These are phyloP conservation scores for Lasiodiplodia theobromae DNA, from an alignment of 2,329 filamentous ascomycete species.

Conservation along the genomic window DNA sequence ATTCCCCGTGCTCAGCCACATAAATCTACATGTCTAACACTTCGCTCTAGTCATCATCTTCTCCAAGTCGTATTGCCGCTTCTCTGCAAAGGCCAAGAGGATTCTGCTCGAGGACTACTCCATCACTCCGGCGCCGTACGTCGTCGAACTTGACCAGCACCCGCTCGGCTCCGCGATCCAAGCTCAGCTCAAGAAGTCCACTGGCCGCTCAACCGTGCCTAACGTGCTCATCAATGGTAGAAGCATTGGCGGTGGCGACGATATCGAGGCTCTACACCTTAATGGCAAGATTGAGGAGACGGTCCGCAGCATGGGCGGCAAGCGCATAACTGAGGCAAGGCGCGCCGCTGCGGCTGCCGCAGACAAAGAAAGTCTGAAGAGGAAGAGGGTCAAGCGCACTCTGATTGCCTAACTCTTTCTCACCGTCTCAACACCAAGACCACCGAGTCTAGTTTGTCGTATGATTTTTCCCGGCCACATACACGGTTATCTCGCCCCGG, in stretches of 20 bases:
- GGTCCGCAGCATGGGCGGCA: constrained; percentile 76
- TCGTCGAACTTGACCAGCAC: constrained; percentile 90
- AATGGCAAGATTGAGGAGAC: constrained; percentile 73
- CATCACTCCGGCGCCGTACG: constrained; percentile 81
- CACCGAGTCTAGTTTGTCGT: not conserved
- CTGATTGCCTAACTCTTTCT: constrained; percentile 6
- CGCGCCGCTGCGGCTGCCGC: constrained; percentile 7
- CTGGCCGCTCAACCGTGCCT: constrained; percentile 84
- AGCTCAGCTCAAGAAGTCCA: constrained; percentile 72
- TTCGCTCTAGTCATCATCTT: constrained; percentile 81
- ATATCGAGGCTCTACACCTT: constrained; percentile 72
- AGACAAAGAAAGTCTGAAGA: constrained; percentile 11
- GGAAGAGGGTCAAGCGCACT: constrained; percentile 16
- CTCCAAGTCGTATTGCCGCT: constrained; percentile 91
- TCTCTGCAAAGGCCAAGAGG: constrained; percentile 83
- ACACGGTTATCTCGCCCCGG: not conserved
- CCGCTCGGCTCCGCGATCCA: constrained; percentile 77
- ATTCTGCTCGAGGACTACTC: constrained; percentile 84
- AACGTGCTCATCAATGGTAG: constrained; percentile 89
- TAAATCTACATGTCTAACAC: not conserved
- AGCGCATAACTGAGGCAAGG: constrained; percentile 58
- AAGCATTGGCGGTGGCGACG: constrained; percentile 90
- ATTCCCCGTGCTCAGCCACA: not conserved
- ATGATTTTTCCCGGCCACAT: not conserved
- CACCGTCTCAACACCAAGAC: not conserved